These are phyloP conservation scores for Sarocladium kiliense DNA, from an alignment of 2,329 filamentous ascomycete species.

Conservation along the genomic window DNA sequence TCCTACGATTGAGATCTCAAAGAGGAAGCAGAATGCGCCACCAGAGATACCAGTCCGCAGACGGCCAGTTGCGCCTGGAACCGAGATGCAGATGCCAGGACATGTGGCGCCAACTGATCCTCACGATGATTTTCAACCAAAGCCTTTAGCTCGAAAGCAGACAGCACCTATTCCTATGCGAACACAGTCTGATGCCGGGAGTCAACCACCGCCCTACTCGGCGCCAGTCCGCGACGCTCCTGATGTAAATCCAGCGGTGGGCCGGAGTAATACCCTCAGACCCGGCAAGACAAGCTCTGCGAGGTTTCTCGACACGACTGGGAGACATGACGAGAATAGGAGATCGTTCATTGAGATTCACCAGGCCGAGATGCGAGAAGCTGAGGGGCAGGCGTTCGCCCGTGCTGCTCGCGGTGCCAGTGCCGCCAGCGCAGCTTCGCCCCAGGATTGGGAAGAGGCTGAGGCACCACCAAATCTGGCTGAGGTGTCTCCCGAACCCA, in stretches of 20 bases:
- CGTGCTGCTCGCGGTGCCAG: slow-evolving; percentile 36
- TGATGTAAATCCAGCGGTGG: not conserved
- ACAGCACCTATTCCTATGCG: slow-evolving; percentile 31
- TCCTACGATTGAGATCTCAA: slow-evolving; percentile 67
- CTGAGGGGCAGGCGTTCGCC: slow-evolving; percentile 54
- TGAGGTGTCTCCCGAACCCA: slow-evolving; percentile 17
- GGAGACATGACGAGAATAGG: slow-evolving; percentile 44
- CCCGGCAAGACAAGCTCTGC: slow-evolving; percentile 30
- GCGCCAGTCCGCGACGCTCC: not conserved
- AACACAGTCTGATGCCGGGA: slow-evolving; percentile 12
- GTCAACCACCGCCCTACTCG: not conserved
- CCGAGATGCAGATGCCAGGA: slow-evolving; percentile 17
- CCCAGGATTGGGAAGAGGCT: slow-evolving; percentile 25
- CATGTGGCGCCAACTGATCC: slow-evolving; percentile 5
- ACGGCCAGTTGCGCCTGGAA: not conserved
- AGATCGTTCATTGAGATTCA: slow-evolving; percentile 55
- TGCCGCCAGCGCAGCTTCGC: slow-evolving; percentile 24
- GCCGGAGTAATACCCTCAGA: slow-evolving; percentile 18
- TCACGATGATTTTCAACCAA: slow-evolving; percentile 45
- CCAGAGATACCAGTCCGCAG: slow-evolving; percentile 1
- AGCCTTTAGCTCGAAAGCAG: slow-evolving; percentile 50
- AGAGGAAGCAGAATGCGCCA: slow-evolving; percentile 36
- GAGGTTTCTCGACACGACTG: slow-evolving; percentile 36
- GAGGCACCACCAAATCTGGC: slow-evolving; percentile 13
- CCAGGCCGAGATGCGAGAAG: slow-evolving; percentile 55